phyloP scores from a whole-genome alignment of 139 green algal genomes.

The Closterium sp. region DNA sequence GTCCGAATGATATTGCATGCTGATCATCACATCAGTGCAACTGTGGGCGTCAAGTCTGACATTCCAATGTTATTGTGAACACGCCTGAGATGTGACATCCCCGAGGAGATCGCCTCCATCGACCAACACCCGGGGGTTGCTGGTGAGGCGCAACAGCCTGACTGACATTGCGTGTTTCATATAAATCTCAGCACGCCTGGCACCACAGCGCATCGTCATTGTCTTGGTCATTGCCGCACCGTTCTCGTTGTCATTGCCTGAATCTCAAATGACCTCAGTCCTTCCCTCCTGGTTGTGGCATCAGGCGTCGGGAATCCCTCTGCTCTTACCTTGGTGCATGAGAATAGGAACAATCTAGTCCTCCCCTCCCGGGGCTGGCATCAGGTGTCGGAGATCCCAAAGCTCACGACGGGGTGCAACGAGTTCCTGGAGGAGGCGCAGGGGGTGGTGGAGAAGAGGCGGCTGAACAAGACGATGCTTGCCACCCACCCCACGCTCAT shows the following conservation, averaged over 20 bases:
- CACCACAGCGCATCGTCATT: too few species aligned
- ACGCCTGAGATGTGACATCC: too few species aligned
- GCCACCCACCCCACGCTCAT: constrained; percentile 71
- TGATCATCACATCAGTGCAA: too few species aligned
- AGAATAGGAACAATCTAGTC: not conserved
- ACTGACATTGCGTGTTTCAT: too few species aligned
- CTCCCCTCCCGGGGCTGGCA: not conserved
- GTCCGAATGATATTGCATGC: not conserved
- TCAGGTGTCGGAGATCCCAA: constrained; percentile 42
- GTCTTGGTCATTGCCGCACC: too few species aligned
- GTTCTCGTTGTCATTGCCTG: too few species aligned
- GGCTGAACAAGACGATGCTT: constrained; percentile 46
- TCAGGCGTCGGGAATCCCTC: not conserved
- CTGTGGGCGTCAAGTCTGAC: too few species aligned
- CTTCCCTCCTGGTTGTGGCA: not conserved
- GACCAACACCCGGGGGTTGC: constrained; percentile 44
- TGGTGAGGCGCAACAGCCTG: too few species aligned
- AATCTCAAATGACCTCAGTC: too few species aligned
- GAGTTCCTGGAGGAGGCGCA: constrained; percentile 46
- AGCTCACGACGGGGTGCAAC: constrained; percentile 44
- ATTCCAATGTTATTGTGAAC: too few species aligned
- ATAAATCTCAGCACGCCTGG: too few species aligned
- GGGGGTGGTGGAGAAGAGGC: constrained; percentile 42
- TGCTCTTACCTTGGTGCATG: not conserved
- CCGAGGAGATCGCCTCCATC: constrained; percentile 35